A percentile compares a stretch with the other conserved stretches of the same genome.
Evolutionary conservation across 2,329 filamentous ascomycete species (phyloP).

Genomic region (Cadophora sp.): DNA sequence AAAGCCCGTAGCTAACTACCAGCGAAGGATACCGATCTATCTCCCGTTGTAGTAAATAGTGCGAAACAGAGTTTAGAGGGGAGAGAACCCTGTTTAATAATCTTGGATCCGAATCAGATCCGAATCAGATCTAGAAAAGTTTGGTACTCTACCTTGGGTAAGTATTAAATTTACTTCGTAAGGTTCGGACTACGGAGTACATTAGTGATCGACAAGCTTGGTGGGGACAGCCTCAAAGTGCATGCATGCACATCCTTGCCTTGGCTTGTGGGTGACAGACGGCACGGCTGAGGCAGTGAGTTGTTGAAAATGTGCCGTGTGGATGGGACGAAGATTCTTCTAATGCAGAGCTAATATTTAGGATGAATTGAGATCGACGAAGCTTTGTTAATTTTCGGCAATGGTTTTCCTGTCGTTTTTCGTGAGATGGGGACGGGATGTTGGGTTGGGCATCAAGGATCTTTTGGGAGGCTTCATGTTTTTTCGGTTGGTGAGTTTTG

Average conservation of each 20-base stretch:
- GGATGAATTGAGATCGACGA: neutral
- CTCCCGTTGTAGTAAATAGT: neutral
- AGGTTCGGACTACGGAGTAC: too few species aligned
- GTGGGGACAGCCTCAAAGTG: neutral
- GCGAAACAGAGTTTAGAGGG: neutral
- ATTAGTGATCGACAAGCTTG: neutral
- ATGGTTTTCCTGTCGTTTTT: neutral
- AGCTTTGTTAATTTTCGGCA: neutral
- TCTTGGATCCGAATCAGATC: too few species aligned
- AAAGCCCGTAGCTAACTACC: neutral
- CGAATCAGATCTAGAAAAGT: too few species aligned
- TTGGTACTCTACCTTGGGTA: too few species aligned
- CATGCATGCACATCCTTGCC: constrained; percentile 5
- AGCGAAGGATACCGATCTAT: neutral
- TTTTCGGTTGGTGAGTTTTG: neutral
- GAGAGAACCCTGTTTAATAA: neutral
- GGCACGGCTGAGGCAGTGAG: too few species aligned
- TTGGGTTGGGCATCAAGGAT: neutral
- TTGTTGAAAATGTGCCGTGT: neutral
- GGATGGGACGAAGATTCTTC: neutral
- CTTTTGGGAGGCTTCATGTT: neutral
- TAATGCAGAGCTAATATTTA: neutral
- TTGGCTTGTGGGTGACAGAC: too few species aligned
- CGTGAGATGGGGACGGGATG: neutral
- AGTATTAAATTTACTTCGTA: too few species aligned